A percentile compares a stretch with the other conserved stretches of the same genome.
Evolutionary conservation across 208 protist genomes (phyloP).

Genomic region (Hexamita inflata): DNA sequence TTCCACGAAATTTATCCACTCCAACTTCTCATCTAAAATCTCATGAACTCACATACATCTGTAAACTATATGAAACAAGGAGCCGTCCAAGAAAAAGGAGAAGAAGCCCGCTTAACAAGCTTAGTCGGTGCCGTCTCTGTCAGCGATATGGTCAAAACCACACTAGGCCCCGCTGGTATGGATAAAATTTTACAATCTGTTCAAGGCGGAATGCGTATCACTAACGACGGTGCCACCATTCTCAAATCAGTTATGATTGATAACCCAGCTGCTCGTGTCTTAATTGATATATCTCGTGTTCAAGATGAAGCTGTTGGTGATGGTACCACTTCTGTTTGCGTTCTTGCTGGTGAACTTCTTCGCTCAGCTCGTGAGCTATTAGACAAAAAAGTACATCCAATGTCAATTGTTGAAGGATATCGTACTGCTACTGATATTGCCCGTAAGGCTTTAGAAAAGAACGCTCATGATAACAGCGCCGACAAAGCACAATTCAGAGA

Average conservation of each 20-base stretch:
- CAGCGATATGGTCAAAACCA: conserved; percentile 94
- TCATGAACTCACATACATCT: too few relatives aligned
- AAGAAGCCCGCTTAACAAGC: conserved; percentile 29
- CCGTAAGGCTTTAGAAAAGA: neutral
- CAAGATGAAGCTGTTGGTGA: conserved; percentile 98
- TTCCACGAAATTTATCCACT: too few relatives aligned
- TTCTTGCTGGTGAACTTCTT: conserved; percentile 92
- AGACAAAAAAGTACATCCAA: conserved; percentile 85
- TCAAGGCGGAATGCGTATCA: conserved; percentile 66
- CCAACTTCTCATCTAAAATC: too few relatives aligned
- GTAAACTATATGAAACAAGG: conserved; percentile 1
- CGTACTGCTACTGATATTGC: neutral
- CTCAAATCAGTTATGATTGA: conserved; percentile 89
- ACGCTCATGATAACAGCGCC: conserved; percentile 56
- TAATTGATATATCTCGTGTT: conserved; percentile 59
- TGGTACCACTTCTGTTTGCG: conserved; percentile 93
- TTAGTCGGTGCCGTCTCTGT: conserved; percentile 77
- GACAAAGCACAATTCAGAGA: conserved; percentile 71
- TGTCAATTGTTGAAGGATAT: conserved; percentile 74
- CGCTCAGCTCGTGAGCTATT: conserved; percentile 86
- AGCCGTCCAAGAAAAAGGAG: conserved; percentile 18
- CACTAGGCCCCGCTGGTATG: conserved; percentile 96
- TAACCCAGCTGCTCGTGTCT: conserved; percentile 91
- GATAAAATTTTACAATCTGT: conserved; percentile 70
- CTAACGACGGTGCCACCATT: conserved; percentile 99